phyloP scores from a whole-genome alignment of 768 basidiomycete genomes.

The Tylopilus rubrobrunneus region DNA sequence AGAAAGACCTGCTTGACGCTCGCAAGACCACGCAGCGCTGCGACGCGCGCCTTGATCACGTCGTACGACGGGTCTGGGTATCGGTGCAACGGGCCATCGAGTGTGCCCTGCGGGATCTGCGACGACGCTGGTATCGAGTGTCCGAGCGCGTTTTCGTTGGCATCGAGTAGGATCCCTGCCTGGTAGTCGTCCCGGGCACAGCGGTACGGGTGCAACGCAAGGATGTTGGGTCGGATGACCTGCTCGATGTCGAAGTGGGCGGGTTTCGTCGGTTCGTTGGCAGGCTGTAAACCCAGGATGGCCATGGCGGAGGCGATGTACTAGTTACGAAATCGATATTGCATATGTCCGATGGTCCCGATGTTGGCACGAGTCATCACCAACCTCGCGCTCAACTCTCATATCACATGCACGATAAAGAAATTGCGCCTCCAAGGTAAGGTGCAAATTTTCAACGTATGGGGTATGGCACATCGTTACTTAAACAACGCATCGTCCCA shows the following conservation, averaged over 20 bases:
- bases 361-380: no score
- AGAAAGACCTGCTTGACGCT: conserved; percentile 73
- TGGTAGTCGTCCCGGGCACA: conserved; percentile 97
- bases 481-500: no score
- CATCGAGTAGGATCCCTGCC: conserved; percentile 87
- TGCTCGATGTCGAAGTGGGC: conserved; percentile 80
- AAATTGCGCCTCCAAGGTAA: no score
- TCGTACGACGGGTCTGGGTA: conserved; percentile 93
- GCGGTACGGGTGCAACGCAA: conserved; percentile 86
- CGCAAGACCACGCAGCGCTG: conserved; percentile 65
- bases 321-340: no score
- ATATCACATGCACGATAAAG: no score
- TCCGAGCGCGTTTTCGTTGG: conserved; percentile 95
- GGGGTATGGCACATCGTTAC: neutral
- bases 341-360: no score
- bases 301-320: conserved; percentile 41
- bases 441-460: no score
- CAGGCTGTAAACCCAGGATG: conserved; percentile 56
- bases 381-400: no score
- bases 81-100: conserved; percentile 66
- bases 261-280: conserved; percentile 47
- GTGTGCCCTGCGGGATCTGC: conserved; percentile 30
- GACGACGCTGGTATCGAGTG: conserved; percentile 58
- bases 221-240: conserved; percentile 92
- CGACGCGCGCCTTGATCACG: conserved; percentile 72